Evolutionary conservation across 2,329 filamentous ascomycete genomes (phyloP), one percentile per base, ranked within the genome.

Genomic region (Fusarium acutatum): DNA sequence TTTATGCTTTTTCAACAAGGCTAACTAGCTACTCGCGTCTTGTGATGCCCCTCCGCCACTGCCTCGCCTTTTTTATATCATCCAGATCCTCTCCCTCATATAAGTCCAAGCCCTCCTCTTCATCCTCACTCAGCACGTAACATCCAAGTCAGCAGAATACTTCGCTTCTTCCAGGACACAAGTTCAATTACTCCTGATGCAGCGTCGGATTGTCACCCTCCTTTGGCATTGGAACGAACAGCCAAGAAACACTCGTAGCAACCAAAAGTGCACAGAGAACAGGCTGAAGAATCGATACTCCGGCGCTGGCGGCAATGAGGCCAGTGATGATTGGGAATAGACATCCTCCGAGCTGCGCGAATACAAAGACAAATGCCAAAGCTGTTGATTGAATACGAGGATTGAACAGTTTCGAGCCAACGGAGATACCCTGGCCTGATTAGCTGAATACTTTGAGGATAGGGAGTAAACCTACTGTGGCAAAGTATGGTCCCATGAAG

Each of bases 401-500:
- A 0, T 84, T 79, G 63, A 90, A 89, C 0, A 89, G 78, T 66
- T 86, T 88, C 0, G 87, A 85, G 1, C 82, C 88, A 3, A 89
- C 84, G 2, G 85, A 87, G 38, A 91, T 86, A 5, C 86, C 87
- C 86, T 88, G 30, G 0, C 6, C 3, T 6, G 17, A 11, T 75
- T 13, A 78, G 62, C 2, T 15, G 3, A 1, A 12, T 9, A 22
- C 11, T 15, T 6, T 2, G 30, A 7, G 2, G 7, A 14, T 2
- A 7, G 17, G 3, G 32, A 17, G 3, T 2, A 1, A 18, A 79
- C 84, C 70, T 67, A 87, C 88, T 0, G 87, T 87, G 3, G 88
- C 87, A 69, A 91, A 91, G 28, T 89, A 84, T 0, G 88, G 89
- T 0, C 89, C 89, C 3, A 85, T 86, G 67, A 90, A 88, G 78